Conservation (phyloP, 352 stramenopile species). For the Globisporangium recalcitrans region DNA sequence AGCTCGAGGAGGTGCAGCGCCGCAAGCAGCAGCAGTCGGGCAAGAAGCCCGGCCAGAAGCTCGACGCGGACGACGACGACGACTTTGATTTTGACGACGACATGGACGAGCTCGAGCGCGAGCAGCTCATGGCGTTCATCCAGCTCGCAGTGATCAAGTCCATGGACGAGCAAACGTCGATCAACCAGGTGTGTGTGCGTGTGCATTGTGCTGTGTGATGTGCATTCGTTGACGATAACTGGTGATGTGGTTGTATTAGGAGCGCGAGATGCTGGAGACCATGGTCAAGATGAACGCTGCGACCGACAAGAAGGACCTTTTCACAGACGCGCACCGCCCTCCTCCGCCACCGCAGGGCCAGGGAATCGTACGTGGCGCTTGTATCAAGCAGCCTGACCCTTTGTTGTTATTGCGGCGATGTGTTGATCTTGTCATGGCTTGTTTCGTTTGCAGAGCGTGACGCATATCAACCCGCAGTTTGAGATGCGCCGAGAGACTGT, state of each 20-base stretch:
- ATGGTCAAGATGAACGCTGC: constrained; percentile 79
- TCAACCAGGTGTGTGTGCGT: constrained; percentile 42
- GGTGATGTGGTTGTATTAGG: constrained; percentile 17
- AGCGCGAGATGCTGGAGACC: constrained; percentile 82
- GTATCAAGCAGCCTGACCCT: too few species aligned
- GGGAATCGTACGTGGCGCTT: constrained; percentile 52
- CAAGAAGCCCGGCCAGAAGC: constrained; percentile 15
- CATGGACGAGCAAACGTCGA: constrained; percentile 69
- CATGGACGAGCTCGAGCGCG: constrained; percentile 68
- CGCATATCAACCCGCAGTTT: constrained; percentile 80
- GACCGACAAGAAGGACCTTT: constrained; percentile 52
- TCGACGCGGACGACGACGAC: constrained; percentile 22
- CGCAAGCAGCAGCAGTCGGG: constrained; percentile 28
- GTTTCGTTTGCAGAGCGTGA: constrained; percentile 55
- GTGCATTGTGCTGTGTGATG: not conserved
- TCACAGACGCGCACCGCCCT: constrained; percentile 60
- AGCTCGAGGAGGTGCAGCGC: constrained; percentile 50
- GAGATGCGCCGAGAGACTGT: constrained; percentile 87
- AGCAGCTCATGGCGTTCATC: constrained; percentile 80
- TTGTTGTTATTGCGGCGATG: not conserved
- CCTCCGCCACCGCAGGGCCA: constrained; percentile 59
- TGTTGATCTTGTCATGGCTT: not conserved
- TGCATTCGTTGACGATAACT: not conserved
- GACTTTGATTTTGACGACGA: constrained; percentile 52
- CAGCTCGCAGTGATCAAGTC: constrained; percentile 68